Percentiles rank a stretch among this genome's conserved stretches.
Conservation (phyloP, 139 green algal species). For the Pleodorina starrii region DNA sequence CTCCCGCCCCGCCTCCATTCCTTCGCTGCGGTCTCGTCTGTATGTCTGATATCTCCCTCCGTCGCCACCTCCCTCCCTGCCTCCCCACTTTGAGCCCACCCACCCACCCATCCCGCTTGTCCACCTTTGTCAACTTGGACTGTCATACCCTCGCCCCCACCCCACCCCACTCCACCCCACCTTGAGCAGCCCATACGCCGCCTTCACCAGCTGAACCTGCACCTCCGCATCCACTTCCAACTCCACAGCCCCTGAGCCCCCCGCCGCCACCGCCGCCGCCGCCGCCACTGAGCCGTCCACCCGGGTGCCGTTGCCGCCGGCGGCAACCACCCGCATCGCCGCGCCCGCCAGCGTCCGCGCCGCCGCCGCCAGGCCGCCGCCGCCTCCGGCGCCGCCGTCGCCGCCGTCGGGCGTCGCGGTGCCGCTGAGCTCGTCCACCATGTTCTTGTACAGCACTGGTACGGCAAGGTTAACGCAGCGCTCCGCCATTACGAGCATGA, state of each 20-base stretch:
- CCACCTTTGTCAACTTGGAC: too few relatives aligned
- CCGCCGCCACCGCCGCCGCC: background rate
- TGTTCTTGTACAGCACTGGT: slow-evolving; percentile 75
- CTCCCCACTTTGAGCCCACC: too few relatives aligned
- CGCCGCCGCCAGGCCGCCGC: slow-evolving; percentile 34
- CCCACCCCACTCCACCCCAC: background rate
- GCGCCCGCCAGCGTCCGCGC: slow-evolving; percentile 71
- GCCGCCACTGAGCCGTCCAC: too few relatives aligned
- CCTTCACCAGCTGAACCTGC: background rate
- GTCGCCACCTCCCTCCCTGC: too few relatives aligned
- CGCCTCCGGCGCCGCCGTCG: background rate
- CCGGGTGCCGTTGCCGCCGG: background rate
- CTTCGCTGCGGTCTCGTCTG: too few relatives aligned
- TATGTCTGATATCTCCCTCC: too few relatives aligned
- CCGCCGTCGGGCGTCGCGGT: background rate
- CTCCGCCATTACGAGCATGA: slow-evolving; percentile 76
- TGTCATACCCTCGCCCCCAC: too few relatives aligned
- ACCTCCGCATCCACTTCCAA: background rate
- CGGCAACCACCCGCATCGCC: slow-evolving; percentile 62
- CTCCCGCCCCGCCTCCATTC: too few relatives aligned
- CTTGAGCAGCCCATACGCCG: background rate
- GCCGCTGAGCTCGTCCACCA: slow-evolving; percentile 64
- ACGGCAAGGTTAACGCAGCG: slow-evolving; percentile 86
- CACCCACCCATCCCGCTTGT: too few relatives aligned
- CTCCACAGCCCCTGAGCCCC: background rate